Evolutionary conservation across 2,329 filamentous ascomycete species (phyloP).

Genomic region (Corniculantispora saksenae): DNA sequence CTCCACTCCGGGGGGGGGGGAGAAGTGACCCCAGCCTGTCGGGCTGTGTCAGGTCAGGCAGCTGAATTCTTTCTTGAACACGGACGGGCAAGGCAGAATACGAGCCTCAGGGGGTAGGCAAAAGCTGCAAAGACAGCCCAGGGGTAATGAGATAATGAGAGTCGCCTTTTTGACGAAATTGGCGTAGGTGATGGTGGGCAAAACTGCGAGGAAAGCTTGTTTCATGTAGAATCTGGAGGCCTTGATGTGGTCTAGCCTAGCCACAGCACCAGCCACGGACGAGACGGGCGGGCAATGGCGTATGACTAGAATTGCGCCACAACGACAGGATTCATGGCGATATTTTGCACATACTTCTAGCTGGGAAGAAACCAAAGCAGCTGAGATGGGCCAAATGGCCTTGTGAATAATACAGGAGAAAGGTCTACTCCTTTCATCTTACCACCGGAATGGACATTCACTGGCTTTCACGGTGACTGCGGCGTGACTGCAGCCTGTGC

Average conservation of each 20-base stretch:
- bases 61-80: background rate
- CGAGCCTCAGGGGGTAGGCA: too few relatives aligned
- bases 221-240: background rate
- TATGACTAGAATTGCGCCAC: background rate
- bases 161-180: background rate
- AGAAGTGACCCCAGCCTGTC: background rate
- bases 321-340: too few relatives aligned
- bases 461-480: too few relatives aligned
- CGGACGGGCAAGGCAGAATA: background rate
- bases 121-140: too few relatives aligned
- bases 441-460: too few relatives aligned
- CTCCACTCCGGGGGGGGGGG: background rate
- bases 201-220: background rate
- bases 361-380: too few relatives aligned
- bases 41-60: constrained; percentile 7
- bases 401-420: too few relatives aligned
- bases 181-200: background rate
- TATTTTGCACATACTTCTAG: too few relatives aligned
- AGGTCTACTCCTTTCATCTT: too few relatives aligned
- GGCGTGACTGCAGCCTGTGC: too few relatives aligned
- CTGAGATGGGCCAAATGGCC: too few relatives aligned
- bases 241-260: background rate
- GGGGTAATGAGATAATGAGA: background rate
- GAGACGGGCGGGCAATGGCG: background rate
- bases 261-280: background rate